phyloP scores from a whole-genome alignment of 2,329 filamentous ascomycete genomes.

The Aspergillus fischeri region DNA sequence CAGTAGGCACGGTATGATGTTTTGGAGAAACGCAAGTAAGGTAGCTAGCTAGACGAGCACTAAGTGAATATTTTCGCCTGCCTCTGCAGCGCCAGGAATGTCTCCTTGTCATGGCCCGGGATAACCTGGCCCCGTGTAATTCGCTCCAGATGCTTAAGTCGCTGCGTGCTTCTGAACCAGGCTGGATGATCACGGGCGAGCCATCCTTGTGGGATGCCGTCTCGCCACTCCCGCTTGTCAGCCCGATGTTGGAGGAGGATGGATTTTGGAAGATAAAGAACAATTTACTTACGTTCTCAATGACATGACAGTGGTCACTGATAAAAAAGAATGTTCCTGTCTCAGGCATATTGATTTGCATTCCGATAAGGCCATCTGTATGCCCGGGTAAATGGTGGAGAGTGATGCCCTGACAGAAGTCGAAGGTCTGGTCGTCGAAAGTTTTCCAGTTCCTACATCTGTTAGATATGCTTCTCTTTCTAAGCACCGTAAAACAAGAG shows the following conservation, averaged over 20 bases:
- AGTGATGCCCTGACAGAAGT: constrained; percentile 39
- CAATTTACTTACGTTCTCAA: constrained; percentile 26
- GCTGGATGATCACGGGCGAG: constrained; percentile 35
- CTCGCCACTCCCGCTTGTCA: too few species aligned
- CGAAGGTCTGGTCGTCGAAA: constrained; percentile 37
- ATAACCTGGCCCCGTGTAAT: constrained; percentile 28
- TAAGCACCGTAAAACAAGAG: too few species aligned
- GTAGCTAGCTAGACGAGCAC: too few species aligned
- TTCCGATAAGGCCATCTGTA: constrained; percentile 32
- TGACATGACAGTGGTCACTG: constrained; percentile 38
- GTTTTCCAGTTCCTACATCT: constrained; percentile 41
- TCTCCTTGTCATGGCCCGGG: constrained; percentile 29
- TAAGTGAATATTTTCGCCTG: too few species aligned
- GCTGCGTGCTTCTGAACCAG: constrained; percentile 33
- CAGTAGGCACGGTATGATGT: too few species aligned
- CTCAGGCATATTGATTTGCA: constrained; percentile 35
- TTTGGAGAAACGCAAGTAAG: too few species aligned
- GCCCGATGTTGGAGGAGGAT: constrained; percentile 2
- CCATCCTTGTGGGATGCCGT: constrained; percentile 27
- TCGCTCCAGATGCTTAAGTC: constrained; percentile 30
- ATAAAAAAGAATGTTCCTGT: constrained; percentile 41
- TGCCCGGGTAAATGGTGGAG: constrained; percentile 36
- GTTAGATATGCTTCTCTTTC: constrained; percentile 17
- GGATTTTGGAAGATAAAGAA: constrained; percentile 25
- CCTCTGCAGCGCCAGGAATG: too few species aligned